Conservation (phyloP, 1,284 basidiomycete species). For the Athelia psychrophila region DNA sequence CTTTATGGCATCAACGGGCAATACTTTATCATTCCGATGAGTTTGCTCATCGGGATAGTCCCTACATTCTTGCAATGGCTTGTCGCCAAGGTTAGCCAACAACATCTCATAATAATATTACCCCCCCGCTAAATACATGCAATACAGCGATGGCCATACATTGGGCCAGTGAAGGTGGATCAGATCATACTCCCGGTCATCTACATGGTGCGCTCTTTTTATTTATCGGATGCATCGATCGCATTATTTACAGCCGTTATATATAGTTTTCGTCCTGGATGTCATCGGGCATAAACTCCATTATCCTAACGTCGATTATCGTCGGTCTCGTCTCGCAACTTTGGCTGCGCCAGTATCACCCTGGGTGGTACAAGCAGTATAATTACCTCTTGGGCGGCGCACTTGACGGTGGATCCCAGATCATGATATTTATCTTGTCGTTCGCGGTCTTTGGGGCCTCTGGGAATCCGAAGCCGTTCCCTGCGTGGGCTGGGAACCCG, state of each 20-base stretch:
- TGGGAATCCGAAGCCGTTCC: slow-evolving; percentile 50
- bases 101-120: background rate
- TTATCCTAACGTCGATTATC: slow-evolving; percentile 45
- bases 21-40: slow-evolving; percentile 53
- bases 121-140: background rate
- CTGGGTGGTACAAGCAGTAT: slow-evolving; percentile 41
- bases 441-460: slow-evolving; percentile 70
- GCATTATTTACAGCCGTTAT: no score
- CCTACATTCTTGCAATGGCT: slow-evolving; percentile 51
- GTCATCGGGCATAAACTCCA: slow-evolving; percentile 51
- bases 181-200: slow-evolving; percentile 52
- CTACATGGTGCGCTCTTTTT: slow-evolving; percentile 36
- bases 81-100: slow-evolving; percentile 39
- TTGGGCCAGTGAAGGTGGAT: slow-evolving; percentile 46
- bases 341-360: slow-evolving; percentile 56
- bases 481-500: slow-evolving; percentile 56
- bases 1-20: slow-evolving; percentile 51
- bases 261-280: slow-evolving; percentile 41
- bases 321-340: slow-evolving; percentile 57
- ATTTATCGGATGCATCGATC: background rate
- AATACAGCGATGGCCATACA: slow-evolving; percentile 45
- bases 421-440: slow-evolving; percentile 65
- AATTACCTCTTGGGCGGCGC: slow-evolving; percentile 70
- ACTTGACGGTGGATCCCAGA: slow-evolving; percentile 65
- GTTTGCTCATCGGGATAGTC: slow-evolving; percentile 49